Base-by-base conservation (phyloP, 805 yeast genomes). In the Spathaspora passalidarum region DNA sequence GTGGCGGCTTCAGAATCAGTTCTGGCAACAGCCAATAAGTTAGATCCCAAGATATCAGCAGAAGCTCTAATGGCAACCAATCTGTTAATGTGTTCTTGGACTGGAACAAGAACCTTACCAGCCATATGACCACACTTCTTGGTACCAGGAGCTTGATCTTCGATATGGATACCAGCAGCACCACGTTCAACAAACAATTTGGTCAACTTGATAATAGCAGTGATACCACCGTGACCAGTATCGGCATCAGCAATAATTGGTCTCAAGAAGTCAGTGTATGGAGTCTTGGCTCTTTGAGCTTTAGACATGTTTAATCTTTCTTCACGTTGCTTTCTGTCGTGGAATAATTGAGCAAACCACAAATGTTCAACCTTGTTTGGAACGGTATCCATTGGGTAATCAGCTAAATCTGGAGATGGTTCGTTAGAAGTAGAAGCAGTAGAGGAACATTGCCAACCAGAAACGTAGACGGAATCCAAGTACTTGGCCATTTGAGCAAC, bases 71-170 rank as follows among this genome's bases (percentile, higher is more conserved):
- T 88, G 42, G 97, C 95, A 54, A 89, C 84, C 65, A 92, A 78
- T 68, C 98, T 82, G 75, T 88, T 90, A 70, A 92, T 88, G 72
- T 92, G 98, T 75, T 92, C 98, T 72, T 90, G 97, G 49, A 90
- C 94, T 52, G 98, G 98, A 52, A 92, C 97, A 56, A 92, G 81
- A 44, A 94, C 97, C 71, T 94, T 89, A 59, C 98, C 98, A 55
- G 96, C 97, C 98, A 92, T 92, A 72, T 92, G 98, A 50, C 98
- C 98, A 75, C 98, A 92, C 75, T 92, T 92, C 72, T 92, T 92
- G 59, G 97, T 92, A 60, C 97, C 97, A 45, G 98, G 96, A 45
- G 97, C 97, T 78, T 92, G 98, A 72, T 92, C 98, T 75, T 92
- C 99, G 65, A 92, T 90, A 68, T 92, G 99, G 60, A 92, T 90